Evolutionary conservation across 345 rosid species (phyloP).

Genomic region (Eucalyptus cloeziana): DNA sequence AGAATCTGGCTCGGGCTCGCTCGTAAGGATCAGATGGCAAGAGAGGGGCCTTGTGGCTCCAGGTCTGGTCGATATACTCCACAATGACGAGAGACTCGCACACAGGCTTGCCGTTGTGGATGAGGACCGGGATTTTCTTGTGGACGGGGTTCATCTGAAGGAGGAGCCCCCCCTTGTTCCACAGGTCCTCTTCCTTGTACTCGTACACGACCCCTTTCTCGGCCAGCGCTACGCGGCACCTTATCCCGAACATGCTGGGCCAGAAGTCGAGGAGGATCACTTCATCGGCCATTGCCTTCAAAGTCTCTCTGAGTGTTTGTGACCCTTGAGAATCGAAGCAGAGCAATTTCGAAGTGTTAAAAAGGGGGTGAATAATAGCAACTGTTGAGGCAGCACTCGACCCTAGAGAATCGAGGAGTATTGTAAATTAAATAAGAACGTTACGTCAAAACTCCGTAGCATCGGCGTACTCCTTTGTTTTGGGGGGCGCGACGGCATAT

Average conservation of each 20-base stretch:
- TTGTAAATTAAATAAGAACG: background rate
- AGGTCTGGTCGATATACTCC: conserved; percentile 8
- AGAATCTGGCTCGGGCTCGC: conserved; percentile 21
- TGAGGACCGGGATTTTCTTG: background rate
- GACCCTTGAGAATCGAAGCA: background rate
- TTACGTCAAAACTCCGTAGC: background rate
- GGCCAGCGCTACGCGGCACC: conserved; percentile 9
- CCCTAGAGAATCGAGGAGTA: background rate
- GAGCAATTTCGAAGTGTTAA: background rate
- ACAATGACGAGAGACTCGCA: background rate
- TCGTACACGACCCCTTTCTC: conserved; percentile 14
- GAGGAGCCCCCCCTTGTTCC: conserved; percentile 5
- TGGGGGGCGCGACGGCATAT: background rate
- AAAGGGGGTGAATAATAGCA: rapidly evolving
- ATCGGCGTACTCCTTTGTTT: background rate
- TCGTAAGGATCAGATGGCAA: conserved; percentile 1
- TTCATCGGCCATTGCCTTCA: background rate
- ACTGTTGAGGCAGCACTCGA: background rate
- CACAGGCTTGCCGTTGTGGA: background rate
- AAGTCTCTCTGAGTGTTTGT: background rate
- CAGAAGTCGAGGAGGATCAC: conserved; percentile 10
- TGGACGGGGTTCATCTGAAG: background rate
- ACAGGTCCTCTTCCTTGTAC: conserved; percentile 5
- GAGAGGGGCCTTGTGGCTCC: background rate
- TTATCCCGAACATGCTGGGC: conserved; percentile 18